Evolutionary conservation across 305 asterid species (phyloP), one percentile per base, ranked within the genome.

Genomic region (Petunia hybrid): DNA sequence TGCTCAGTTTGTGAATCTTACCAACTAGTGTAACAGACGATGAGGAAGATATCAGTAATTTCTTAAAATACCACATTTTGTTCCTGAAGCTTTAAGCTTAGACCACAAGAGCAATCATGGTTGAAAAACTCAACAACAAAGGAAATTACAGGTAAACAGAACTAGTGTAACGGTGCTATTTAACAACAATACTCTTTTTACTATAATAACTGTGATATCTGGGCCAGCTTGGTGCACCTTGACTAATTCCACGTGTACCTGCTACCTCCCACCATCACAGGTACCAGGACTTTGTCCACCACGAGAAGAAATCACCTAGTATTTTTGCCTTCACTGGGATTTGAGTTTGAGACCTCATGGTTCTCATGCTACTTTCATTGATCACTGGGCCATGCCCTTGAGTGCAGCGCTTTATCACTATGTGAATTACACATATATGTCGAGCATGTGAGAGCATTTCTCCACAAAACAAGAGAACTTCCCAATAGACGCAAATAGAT

Each of bases 101-200:
- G 79, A 13, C 62, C 12, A 74, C 13, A 74, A 14, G 48, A 74
- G 48, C 41, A 53, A 43, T 53, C 39, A 46, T 59, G 43, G 48
- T 74, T 53, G 79, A 74, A 74, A 67, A 74, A 53, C 38, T 74
- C 79, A 71, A 71, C n/a, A 16, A 53, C 9, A 10, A 74, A 74
- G 64, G 64, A 53, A 6, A 74, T 53, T 74, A 74, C 45, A 74
- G 64, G 48, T 74, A 51, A 8, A 0, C 74, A 66, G 73, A 66
- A 39, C 51, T 41, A 40, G 51, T 7, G 6, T 66, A 66, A n/a
- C 12, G 1, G 5, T 8, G 8, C 39, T 7, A 22, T 22, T 22
- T 22, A 22, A 22, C 31, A 22, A 22, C 31, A 22, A 22, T 22
- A 22, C 31, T 22, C 31, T 22, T 22, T 22, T 22, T 22, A 22